These are phyloP conservation scores for Phytophthora pini DNA, from an alignment of 352 stramenopile genomes.

Conservation along the genomic window DNA sequence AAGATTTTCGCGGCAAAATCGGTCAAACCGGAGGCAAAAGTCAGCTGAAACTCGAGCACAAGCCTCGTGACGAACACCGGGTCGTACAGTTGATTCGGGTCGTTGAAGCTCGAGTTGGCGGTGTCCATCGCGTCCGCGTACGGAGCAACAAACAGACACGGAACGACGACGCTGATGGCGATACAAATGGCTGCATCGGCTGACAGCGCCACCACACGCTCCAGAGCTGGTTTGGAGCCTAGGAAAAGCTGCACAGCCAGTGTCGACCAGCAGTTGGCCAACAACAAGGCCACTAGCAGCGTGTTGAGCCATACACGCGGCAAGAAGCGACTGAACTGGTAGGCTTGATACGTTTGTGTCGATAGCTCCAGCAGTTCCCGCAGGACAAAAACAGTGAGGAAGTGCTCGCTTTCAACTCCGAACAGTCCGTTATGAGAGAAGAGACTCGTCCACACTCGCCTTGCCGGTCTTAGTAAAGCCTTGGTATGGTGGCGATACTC, in stretches of 20 bases:
- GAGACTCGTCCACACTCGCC: background rate
- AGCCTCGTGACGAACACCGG: conserved; percentile 6
- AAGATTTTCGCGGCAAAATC: conserved; percentile 1
- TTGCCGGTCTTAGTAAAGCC: background rate
- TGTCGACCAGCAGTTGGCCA: conserved; percentile 59
- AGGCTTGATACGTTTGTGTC: conserved; percentile 25
- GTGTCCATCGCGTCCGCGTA: conserved; percentile 1
- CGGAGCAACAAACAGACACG: background rate
- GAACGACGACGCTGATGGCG: conserved; percentile 1
- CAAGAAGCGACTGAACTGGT: conserved; percentile 24
- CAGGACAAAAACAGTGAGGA: conserved; percentile 20
- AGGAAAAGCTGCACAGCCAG: conserved; percentile 51
- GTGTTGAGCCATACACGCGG: conserved; percentile 32
- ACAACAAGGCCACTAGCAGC: conserved; percentile 25
- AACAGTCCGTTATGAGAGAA: conserved; percentile 9
- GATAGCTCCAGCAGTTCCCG: conserved; percentile 20
- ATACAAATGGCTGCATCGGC: conserved; percentile 12
- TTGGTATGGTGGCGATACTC: too few species aligned
- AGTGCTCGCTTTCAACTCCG: conserved; percentile 20
- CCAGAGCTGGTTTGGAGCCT: background rate
- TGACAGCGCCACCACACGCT: conserved; percentile 6
- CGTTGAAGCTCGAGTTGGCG: conserved; percentile 3
- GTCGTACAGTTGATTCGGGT: background rate
- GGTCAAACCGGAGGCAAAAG: background rate
- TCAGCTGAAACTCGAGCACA: conserved; percentile 5